A percentile compares a stretch with the other conserved stretches of the same genome.
Evolutionary conservation across 2,329 filamentous ascomycete genomes (phyloP).

Genomic region (Alternaria burnsii): DNA sequence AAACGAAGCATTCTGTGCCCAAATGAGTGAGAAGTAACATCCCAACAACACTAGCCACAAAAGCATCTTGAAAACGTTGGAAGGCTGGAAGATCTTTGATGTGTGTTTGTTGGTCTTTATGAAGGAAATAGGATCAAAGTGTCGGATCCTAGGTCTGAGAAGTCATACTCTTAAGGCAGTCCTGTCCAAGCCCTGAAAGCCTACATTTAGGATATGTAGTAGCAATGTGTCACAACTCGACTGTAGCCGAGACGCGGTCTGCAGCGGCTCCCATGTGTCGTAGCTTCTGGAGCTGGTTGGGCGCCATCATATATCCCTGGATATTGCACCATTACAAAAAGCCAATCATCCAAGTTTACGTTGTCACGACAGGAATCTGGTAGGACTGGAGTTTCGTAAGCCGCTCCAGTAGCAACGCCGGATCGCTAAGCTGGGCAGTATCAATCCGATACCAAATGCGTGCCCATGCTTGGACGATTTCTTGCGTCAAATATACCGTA

Average conservation of each 20-base stretch:
- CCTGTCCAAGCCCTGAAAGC: background rate
- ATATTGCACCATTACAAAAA: constrained; percentile 24
- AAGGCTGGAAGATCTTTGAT: background rate
- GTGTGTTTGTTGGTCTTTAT: background rate
- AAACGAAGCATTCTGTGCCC: constrained; percentile 26
- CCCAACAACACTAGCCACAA: constrained; percentile 18
- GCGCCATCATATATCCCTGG: constrained; percentile 29
- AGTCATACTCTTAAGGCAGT: background rate
- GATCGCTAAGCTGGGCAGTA: background rate
- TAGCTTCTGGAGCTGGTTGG: constrained; percentile 18
- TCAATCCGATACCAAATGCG: background rate
- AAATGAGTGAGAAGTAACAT: background rate
- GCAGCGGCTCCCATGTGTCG: constrained; percentile 12
- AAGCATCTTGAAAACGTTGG: background rate
- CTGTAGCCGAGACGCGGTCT: background rate
- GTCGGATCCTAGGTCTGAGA: background rate
- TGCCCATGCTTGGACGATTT: background rate
- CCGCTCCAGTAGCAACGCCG: background rate
- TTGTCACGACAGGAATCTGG: constrained; percentile 3
- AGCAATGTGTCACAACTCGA: background rate
- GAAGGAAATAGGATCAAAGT: background rate
- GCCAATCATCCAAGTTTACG: background rate
- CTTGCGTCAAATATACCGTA: background rate
- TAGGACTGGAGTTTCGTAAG: background rate
- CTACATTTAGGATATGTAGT: background rate